Evolutionary conservation across 1,284 basidiomycete species (phyloP), one percentile per base, ranked within the genome.

Genomic region (Leccinum subspadiceum): DNA sequence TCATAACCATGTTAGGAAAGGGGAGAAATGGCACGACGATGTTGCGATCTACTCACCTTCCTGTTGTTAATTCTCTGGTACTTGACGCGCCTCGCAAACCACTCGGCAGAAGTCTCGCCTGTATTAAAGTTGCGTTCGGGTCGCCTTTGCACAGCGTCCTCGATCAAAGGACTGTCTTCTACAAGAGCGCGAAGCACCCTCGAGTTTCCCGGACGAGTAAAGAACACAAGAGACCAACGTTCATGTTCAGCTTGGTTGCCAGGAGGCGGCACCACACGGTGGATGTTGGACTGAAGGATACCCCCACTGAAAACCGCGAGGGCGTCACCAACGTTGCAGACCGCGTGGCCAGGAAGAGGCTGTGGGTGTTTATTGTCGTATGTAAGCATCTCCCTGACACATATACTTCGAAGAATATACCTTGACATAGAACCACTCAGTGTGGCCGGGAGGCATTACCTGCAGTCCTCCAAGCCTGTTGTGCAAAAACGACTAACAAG

Each of bases 401-500:
- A 6, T 9, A 8, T 13, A 24, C 51, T 33, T 31, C 22, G 15
- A 15, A 20, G 0, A 12, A 49, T 49, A 9, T 56, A 85, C 86
- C 76, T 81, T 81, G 60, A 90, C 78, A 62, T 89, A 90, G 65
- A 84, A 83, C 89, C 89, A 91, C 22, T 79, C 72, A n/a, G 83
- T 78, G 9, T 80, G 75, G 2, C 84, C 84, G 0, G 87, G 87
- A 1, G 81, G 80, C 46, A 89, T 77, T 1, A 90, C 87, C 65
- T 91, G 89, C 5, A 92, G 74, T 0, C 89, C 89, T 3, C 89
- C 89, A 0, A 91, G 79, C 13, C 81, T 81, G 69, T 90, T 90
- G 70, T 87, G 85, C 53, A 89, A 73, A 72, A 88, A 83, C 0
- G 85, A 83, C 81, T 85, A 63, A 9, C 26, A 15, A 48, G 5